Evolutionary conservation across 805 yeast genomes (phyloP), one percentile per base, ranked within the genome.

Genomic region (Zygoascus bituminiphila): DNA sequence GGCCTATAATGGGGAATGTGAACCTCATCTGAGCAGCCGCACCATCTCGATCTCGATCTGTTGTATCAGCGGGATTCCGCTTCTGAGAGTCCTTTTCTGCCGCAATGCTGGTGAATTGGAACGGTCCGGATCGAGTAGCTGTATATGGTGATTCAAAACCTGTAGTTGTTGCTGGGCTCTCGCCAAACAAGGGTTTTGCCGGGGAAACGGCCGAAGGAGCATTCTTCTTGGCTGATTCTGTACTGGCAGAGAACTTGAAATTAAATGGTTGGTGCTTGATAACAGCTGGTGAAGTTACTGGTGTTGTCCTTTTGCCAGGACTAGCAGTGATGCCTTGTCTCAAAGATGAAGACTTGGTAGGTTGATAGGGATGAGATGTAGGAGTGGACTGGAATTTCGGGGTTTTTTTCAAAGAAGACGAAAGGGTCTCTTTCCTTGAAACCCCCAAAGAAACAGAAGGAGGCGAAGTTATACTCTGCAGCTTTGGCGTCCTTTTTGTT

Each of bases 331-430:
- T 20, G 22, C 52, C 36, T 38, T 51, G 39, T 45, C 56, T 17
- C 37, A 53, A 41, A 39, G 54, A 41, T 19, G 61, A 47, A 19
- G 55, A 47, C 42, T 49, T 45, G 19, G 49, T 36, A 25, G 53
- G 56, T 46, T 46, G 44, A 35, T 50, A 53, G 8, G 21, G 21
- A 14, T 39, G 42, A 5, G 39, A 36, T 4, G 5, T 36, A 15
- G 39, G 39, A 3, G 22, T 19, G 4, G 39, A 36, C 21, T 36
- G 39, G 20, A 36, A 36, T 19, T 36, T 36, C 19, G 39, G 39
- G 10, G 39, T 36, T 20, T 36, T 36, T 8, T 36, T 36, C 21
- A 39, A 17, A n/a, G 35, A 15, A 12, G 45, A 29, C 23, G 45
- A 42, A 9, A 22, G 24, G 3, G 45, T 36, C 22, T 19, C 39